These are phyloP conservation scores for Botrytis paeoniae DNA, from an alignment of 2,329 filamentous ascomycete species.

Conservation along the genomic window DNA sequence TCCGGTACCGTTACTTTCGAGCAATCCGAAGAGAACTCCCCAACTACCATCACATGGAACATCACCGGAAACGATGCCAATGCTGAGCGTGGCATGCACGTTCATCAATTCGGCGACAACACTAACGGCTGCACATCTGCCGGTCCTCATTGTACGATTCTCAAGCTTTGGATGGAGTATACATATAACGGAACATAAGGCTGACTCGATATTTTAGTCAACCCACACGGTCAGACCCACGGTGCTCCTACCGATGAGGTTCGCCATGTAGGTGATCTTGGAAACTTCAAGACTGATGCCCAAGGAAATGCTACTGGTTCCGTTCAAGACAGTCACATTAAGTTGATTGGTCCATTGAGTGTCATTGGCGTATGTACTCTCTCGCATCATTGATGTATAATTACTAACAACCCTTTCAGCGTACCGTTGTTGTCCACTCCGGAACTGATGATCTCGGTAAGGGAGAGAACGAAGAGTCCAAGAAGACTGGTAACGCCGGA, in stretches of 20 bases:
- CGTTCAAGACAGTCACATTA: conserved; percentile 76
- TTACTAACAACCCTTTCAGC: conserved; percentile 49
- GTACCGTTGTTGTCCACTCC: conserved; percentile 89
- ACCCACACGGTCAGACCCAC: conserved; percentile 90
- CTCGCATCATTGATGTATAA: background rate
- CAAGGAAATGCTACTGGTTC: conserved; percentile 87
- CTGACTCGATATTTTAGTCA: conserved; percentile 61
- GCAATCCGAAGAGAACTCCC: conserved; percentile 76
- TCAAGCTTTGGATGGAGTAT: background rate
- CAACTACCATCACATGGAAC: conserved; percentile 88
- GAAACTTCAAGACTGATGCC: conserved; percentile 93
- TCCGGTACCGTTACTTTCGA: conserved; percentile 92
- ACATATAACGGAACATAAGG: conserved; percentile 1
- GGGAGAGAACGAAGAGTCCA: conserved; percentile 88
- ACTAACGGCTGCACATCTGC: conserved; percentile 99
- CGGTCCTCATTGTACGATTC: conserved; percentile 83
- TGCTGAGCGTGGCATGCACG: conserved; percentile 95
- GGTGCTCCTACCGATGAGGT: conserved; percentile 78
- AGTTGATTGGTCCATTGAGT: conserved; percentile 94
- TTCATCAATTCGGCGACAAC: conserved; percentile 99
- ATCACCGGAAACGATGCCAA: conserved; percentile 91
- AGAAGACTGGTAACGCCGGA: conserved; percentile 98
- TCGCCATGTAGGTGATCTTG: conserved; percentile 95
- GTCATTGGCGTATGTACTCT: conserved; percentile 71
- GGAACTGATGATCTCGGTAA: conserved; percentile 97